Conservation (phyloP, 257 asterid species). For the Galeopsis tetrahit region DNA sequence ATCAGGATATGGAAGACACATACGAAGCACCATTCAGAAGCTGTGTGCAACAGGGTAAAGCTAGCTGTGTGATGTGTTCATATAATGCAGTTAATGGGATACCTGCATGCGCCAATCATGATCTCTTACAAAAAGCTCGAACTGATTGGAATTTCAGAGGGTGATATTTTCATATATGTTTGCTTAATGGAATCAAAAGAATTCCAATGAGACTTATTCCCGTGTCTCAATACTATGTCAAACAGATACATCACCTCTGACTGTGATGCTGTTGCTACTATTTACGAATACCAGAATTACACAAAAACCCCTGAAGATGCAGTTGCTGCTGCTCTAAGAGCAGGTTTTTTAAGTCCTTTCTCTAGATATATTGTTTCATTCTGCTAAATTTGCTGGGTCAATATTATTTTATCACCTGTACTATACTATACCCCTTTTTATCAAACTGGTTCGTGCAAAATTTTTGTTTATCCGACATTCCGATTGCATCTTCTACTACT, state of each 20-base stretch:
- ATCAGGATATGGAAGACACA: constrained; percentile 90
- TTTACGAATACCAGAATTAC: constrained; percentile 74
- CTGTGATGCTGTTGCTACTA: constrained; percentile 94
- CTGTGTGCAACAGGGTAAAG: constrained; percentile 80
- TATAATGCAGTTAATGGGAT: constrained; percentile 85
- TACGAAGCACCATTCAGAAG: constrained; percentile 81
- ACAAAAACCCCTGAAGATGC: constrained; percentile 77
- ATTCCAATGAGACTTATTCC: constrained; percentile 25
- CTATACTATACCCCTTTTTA: too few relatives aligned
- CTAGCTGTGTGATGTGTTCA: constrained; percentile 96
- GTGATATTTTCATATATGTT: constrained; percentile 47
- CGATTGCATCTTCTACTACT: too few relatives aligned
- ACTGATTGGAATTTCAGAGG: constrained; percentile 85
- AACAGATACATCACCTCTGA: constrained; percentile 87
- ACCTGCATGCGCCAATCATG: constrained; percentile 78
- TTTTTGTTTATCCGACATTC: too few relatives aligned
- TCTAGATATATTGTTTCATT: not conserved
- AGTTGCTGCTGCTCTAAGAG: constrained; percentile 81
- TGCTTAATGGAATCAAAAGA: constrained; percentile 17
- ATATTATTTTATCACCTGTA: too few relatives aligned
- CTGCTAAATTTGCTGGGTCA: not conserved
- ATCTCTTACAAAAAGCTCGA: constrained; percentile 75
- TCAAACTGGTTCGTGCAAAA: too few relatives aligned
- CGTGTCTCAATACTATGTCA: constrained; percentile 31
- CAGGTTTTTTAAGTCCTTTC: constrained; percentile 57